phyloP scores from a whole-genome alignment of 2,329 filamentous ascomycete genomes.

The Diaporthe vexans region DNA sequence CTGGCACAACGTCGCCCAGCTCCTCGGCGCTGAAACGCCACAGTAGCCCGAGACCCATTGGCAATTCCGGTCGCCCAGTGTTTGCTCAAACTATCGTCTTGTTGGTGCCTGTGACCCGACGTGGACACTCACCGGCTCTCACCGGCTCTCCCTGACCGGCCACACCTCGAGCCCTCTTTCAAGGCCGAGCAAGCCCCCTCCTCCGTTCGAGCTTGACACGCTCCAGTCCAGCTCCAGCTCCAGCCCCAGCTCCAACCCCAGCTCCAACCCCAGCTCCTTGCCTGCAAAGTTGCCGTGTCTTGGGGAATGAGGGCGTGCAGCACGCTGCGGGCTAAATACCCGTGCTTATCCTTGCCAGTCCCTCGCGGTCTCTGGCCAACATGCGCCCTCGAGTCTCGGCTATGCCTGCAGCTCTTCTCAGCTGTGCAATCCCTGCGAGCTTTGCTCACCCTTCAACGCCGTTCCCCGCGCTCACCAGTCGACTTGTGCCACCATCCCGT shows the following conservation, averaged over 20 bases:
- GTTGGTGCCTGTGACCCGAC: neutral
- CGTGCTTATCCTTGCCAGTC: neutral
- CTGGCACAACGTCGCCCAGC: constrained; percentile 7
- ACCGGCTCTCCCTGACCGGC: neutral
- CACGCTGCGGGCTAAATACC: no score
- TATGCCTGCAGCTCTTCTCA: neutral
- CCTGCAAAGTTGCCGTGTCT: no score
- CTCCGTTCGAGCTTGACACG: no score
- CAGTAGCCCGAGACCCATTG: neutral
- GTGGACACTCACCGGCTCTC: constrained; percentile 2
- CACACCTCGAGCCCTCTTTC: neutral
- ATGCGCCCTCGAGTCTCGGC: no score
- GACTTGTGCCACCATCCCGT: no score
- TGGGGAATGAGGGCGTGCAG: no score
- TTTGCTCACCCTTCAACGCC: neutral
- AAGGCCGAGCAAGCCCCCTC: no score
- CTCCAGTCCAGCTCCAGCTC: no score
- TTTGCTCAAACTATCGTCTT: no score
- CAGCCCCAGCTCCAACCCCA: no score
- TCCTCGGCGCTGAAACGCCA: constrained; percentile 18
- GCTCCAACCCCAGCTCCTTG: no score
- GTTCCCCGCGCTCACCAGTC: neutral
- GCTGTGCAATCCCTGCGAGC: neutral
- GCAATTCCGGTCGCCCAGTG: neutral
- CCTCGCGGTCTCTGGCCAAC: neutral